Evolutionary conservation across 306 rosid species (phyloP).

Genomic region (Quercus gilva): DNA sequence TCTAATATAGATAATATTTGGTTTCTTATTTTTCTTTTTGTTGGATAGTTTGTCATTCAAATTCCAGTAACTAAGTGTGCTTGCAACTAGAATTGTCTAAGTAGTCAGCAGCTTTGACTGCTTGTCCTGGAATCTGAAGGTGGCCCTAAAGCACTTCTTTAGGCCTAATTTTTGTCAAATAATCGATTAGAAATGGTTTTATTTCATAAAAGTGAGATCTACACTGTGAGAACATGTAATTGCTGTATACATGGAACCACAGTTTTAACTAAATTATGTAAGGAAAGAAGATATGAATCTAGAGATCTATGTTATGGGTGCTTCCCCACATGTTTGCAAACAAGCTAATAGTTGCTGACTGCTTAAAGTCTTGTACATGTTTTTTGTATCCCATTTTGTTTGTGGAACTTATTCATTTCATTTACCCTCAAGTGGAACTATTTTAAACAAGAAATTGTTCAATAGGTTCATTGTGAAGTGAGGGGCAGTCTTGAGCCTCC

Average conservation of each 20-base stretch:
- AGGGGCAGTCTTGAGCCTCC: constrained; percentile 83
- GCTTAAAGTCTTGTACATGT: not conserved
- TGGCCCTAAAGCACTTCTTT: not conserved
- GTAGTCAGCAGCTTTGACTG: not conserved
- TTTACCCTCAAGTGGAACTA: constrained; percentile 11
- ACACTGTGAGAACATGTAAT: not conserved
- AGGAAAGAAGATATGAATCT: not conserved
- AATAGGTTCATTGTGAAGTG: constrained; percentile 64
- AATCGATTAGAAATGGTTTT: not conserved
- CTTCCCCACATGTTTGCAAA: not conserved
- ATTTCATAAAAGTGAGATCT: not conserved
- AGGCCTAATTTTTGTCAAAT: not conserved
- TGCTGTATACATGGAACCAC: not conserved
- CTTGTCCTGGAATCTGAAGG: not conserved
- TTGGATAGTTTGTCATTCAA: not conserved
- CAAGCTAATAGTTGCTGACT: not conserved
- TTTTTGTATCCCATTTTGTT: not conserved
- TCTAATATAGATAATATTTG: too few species aligned
- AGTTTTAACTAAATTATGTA: not conserved
- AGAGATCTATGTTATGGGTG: not conserved
- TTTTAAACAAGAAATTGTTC: constrained; percentile 13
- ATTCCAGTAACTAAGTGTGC: not conserved
- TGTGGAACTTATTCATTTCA: not conserved
- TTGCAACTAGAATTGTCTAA: not conserved
- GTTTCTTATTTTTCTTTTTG: not conserved